A percentile compares a stretch with the other conserved stretches of the same genome.
Evolutionary conservation across 345 rosid genomes (phyloP).

Genomic region (Eucalyptus curtisii): DNA sequence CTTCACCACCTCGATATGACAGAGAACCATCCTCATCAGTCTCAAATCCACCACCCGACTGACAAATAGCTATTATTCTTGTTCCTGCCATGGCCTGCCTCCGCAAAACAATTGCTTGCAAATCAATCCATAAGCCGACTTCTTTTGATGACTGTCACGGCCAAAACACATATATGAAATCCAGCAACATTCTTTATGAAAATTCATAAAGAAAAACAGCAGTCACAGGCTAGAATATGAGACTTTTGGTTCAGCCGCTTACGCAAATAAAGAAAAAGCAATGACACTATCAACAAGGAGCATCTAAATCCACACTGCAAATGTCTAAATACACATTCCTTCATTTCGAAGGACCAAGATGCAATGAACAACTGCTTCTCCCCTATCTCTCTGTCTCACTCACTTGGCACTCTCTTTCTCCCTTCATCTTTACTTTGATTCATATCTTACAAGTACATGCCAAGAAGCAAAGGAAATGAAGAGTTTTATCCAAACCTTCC

Average conservation of each 20-base stretch:
- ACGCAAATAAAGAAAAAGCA: neutral
- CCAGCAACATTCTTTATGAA: neutral
- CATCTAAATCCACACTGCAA: neutral
- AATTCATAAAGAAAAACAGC: neutral
- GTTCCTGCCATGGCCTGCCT: slow-evolving; percentile 44
- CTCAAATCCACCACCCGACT: slow-evolving; percentile 52
- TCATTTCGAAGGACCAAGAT: neutral
- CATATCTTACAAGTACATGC: neutral
- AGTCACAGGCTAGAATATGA: neutral
- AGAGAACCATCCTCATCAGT: slow-evolving; percentile 30
- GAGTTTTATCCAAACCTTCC: neutral
- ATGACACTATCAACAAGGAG: neutral
- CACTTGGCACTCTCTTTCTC: neutral
- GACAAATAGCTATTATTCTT: slow-evolving; percentile 63
- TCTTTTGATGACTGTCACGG: neutral
- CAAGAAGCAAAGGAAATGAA: neutral
- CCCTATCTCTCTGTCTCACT: neutral
- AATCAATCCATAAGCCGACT: neutral
- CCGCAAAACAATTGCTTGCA: neutral
- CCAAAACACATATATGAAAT: neutral
- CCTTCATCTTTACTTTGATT: neutral
- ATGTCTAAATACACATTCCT: neutral
- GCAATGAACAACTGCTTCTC: neutral
- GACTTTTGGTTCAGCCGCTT: neutral
- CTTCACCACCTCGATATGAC: slow-evolving; percentile 51